Base-by-base conservation (phyloP, 192 early-diverging fungal species). In the Gaertneriomyces semiglobifer region DNA sequence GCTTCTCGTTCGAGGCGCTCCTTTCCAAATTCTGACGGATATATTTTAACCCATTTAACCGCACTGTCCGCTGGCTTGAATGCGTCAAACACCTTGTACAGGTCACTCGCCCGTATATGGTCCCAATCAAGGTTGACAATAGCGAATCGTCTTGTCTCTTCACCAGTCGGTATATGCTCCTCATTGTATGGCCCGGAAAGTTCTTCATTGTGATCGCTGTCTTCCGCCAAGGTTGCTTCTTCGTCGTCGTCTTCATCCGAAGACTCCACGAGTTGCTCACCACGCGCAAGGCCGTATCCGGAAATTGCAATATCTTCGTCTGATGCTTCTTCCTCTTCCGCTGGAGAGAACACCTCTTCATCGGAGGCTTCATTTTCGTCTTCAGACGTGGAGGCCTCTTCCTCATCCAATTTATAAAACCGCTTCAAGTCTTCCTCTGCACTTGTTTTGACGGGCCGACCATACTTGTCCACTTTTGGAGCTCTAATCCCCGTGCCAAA, bases 41-140 rank as follows among this genome's bases (percentile, higher is more conserved):
- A 96, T 12, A 98, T 88, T 40, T 77, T 83, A 16, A 98, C 92
- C 0, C 87, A 83, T 3, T 85, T 62, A 44, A 98, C 83, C 6
- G 81, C 66, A 7, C 89, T 88, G 44, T 51, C 33, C 18, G 69
- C 50, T 2, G 90, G 89, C 71, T 90, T 93, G 73, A 97, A 93
- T 33, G 83, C 89, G 46, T 79, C 81, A 68, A 96, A 91, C 3
- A 93, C 88, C 45, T 92, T 90, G 66, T 85, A 89, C 63, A 98
- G 76, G 71, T 98, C 95, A 0, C 71, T 68, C 0, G 95, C 86
- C 62, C 91, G 71, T 58, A 98, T 79, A 58, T 98, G 86, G 68
- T 93, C 90, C 96, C 96, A 97, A 72, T 98, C 94, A 85, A 98
- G 72, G 67, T 96, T 94, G 25, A 97, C 90, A 10, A 85, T 82